Evolutionary conservation across 805 yeast species (phyloP), one percentile per base, ranked within the genome.

Genomic region (Metschnikowia lunata): DNA sequence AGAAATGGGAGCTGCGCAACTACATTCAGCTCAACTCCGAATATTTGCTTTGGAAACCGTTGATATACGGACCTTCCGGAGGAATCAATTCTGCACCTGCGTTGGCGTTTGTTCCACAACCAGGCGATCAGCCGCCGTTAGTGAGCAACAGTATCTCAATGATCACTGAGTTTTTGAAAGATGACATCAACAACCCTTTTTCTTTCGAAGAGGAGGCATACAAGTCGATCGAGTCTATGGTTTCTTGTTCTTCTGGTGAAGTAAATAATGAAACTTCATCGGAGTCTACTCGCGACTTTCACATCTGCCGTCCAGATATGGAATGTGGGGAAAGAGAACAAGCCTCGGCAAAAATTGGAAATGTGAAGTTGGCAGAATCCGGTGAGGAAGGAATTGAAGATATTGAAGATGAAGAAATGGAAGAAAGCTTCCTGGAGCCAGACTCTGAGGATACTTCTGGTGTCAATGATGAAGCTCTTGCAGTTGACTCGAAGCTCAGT

Each of bases 11-110:
- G 42, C 41, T 60, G 4, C 86, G 83, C 53, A 64, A 66, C 0
- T 79, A 82, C 48, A 72, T 72, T 12, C 60, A 58, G 29, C 52
- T 88, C n/a, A 71, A 81, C 35, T 75, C 79, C 4, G 65, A 67
- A 0, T 71, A 72, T 34, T 65, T 88, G 11, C 49, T 88, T 11
- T 88, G 96, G 96, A 85, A 84, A 54, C 89, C 90, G 1, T 74
- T 86, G 63, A 75, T 86, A n/a, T 75, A 80, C 55, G 95, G 95
- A 0, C 91, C 93, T 0, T 83, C 90, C 0, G 88, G 93, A 18
- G 96, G 95, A 11, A 82, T 88, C 30, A 84, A 85, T 55, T 78
- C 84, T 0, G 80, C 79, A 0, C 73, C 79, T 1, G 69, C 76
- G 58, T 64, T 67, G 64, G 34, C 49, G 10, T 10, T 31, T 39